Conservation (phyloP, 192 early-diverging fungal genomes). For the Podila clonocystis region DNA sequence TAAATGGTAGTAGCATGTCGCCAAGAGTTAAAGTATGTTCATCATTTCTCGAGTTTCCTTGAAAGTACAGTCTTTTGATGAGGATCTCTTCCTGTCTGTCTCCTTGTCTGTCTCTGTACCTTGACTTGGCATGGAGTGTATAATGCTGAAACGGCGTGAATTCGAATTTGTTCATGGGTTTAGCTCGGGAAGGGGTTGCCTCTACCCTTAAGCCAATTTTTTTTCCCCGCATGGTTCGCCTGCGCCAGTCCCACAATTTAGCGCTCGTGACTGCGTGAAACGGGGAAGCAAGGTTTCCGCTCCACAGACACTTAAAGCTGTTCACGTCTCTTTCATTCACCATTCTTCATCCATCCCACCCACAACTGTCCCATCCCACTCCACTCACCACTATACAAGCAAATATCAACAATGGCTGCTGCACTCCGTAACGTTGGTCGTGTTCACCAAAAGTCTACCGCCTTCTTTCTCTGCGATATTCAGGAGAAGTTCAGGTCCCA, state of each 20-base stretch:
- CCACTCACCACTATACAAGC: not conserved
- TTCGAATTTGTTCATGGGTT: no score
- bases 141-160: not conserved
- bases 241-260: no score
- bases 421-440: constrained; percentile 60
- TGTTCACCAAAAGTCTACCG: constrained; percentile 68
- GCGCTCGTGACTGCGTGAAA: no score
- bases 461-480: constrained; percentile 95
- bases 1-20: not conserved
- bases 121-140: constrained; percentile 25
- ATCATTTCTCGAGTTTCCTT: not conserved
- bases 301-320: constrained; percentile 1
- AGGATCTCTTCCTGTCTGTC: not conserved
- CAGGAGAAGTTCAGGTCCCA: constrained; percentile 82
- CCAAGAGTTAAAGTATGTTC: not conserved
- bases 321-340: not conserved
- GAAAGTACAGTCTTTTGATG: not conserved
- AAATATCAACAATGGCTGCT: constrained; percentile 17
- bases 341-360: not conserved
- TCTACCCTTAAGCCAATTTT: not conserved
- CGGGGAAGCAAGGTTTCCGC: constrained; percentile 1
- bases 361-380: not conserved
- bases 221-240: not conserved
- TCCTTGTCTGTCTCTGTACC: constrained; percentile 8
- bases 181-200: no score